These are phyloP conservation scores for Rhizopogon sp. DNA, from an alignment of 768 basidiomycete genomes.

Conservation along the genomic window DNA sequence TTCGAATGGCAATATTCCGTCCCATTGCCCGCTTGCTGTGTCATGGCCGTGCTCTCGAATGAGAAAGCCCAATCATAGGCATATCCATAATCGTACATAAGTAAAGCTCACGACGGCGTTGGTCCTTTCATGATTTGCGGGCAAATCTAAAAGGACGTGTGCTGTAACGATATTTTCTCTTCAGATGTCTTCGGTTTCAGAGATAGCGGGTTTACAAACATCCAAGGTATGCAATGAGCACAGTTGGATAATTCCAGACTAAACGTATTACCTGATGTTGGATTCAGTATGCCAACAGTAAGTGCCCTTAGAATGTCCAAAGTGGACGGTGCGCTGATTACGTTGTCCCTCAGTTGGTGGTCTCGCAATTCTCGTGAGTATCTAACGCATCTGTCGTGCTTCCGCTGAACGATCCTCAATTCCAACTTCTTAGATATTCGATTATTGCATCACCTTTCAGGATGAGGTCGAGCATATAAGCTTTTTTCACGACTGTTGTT, in stretches of 20 bases:
- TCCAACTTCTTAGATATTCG: constrained; percentile 1
- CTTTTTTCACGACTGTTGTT: background rate
- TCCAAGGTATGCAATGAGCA: constrained; percentile 4
- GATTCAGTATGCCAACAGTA: constrained; percentile 12
- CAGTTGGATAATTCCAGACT: background rate
- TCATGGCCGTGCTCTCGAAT: background rate
- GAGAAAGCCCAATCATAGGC: background rate
- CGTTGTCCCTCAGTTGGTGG: constrained; percentile 10
- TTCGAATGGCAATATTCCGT: no score
- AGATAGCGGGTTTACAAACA: constrained; percentile 10
- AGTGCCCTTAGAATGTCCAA: background rate
- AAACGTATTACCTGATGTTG: background rate
- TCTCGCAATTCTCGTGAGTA: constrained; percentile 12
- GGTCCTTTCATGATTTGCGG: background rate
- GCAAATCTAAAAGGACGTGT: background rate
- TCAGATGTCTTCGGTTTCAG: background rate
- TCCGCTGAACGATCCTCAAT: background rate
- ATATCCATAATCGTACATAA: background rate
- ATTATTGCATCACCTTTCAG: constrained; percentile 7
- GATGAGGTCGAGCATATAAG: constrained; percentile 1
- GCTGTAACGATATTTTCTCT: background rate
- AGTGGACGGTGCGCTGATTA: background rate
- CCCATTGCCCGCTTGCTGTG: no score
- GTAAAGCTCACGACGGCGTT: background rate
- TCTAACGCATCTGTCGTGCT: background rate